phyloP scores from a whole-genome alignment of 495 filamentous ascomycete genomes.

The Xylaria telfairii region DNA sequence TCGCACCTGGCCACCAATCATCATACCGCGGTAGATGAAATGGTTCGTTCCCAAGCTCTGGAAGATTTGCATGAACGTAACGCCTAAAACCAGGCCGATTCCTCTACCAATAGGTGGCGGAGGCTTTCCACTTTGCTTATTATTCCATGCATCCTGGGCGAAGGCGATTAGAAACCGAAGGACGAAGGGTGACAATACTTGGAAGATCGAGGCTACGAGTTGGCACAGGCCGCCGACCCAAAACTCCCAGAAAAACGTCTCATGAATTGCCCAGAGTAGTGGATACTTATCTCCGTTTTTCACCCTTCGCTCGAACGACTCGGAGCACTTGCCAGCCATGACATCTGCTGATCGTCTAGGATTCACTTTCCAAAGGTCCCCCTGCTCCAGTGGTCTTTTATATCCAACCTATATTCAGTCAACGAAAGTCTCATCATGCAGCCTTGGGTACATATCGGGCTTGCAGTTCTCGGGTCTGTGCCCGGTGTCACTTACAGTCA shows the following conservation, averaged over 20 bases:
- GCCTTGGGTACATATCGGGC: not conserved
- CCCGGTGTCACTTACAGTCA: constrained; percentile 58
- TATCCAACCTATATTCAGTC: constrained; percentile 67
- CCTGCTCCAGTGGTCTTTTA: constrained; percentile 78
- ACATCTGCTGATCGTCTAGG: constrained; percentile 74
- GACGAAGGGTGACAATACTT: constrained; percentile 76
- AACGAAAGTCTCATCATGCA: constrained; percentile 1
- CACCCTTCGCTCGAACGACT: constrained; percentile 69
- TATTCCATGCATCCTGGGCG: constrained; percentile 76
- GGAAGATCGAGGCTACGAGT: constrained; percentile 69
- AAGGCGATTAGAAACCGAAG: constrained; percentile 80
- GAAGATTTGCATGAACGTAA: constrained; percentile 75
- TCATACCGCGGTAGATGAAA: constrained; percentile 81
- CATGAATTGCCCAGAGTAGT: constrained; percentile 80
- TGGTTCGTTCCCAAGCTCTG: constrained; percentile 78
- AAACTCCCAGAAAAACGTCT: constrained; percentile 87
- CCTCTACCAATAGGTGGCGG: constrained; percentile 69
- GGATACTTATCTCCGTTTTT: constrained; percentile 74
- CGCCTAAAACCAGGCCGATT: constrained; percentile 75
- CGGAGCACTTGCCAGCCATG: constrained; percentile 66
- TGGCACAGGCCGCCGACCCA: constrained; percentile 80
- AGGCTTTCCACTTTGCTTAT: constrained; percentile 53
- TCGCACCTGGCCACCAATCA: constrained; percentile 77
- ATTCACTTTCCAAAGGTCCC: constrained; percentile 89
- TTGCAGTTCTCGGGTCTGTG: not conserved